These are phyloP conservation scores for Termitomyces sp. DNA, from an alignment of 768 basidiomycete species.

Conservation along the genomic window DNA sequence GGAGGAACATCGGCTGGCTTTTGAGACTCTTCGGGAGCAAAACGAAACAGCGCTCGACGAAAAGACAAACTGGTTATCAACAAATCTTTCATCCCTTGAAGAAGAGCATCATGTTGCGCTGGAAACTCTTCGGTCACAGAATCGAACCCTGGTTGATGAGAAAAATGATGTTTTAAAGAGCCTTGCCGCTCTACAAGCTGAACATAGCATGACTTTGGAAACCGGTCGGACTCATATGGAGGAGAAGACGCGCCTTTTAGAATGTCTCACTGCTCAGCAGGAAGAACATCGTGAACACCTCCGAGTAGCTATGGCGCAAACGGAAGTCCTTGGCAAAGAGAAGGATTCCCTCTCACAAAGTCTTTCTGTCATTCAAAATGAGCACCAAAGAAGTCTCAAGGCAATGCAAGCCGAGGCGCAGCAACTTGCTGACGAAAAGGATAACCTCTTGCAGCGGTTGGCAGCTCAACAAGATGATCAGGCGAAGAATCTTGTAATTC, in stretches of 20 bases:
- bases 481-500: neutral
- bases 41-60: constrained; percentile 33
- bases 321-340: constrained; percentile 1
- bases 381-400: constrained; percentile 2
- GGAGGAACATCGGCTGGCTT: constrained; percentile 27
- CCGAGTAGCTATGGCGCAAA: neutral
- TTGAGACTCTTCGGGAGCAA: constrained; percentile 30
- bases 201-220: constrained; percentile 1
- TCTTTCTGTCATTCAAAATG: neutral
- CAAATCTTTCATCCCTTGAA: constrained; percentile 40
- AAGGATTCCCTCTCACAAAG: constrained; percentile 3
- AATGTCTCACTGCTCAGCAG: neutral
- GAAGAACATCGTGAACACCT: neutral
- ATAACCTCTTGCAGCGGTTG: neutral
- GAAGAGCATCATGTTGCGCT: constrained; percentile 42
- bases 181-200: constrained; percentile 4
- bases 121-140: constrained; percentile 17
- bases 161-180: neutral
- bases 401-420: neutral
- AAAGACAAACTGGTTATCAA: constrained; percentile 40
- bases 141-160: constrained; percentile 3
- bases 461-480: constrained; percentile 1
- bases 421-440: neutral
- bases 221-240: neutral
- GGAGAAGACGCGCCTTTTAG: constrained; percentile 1